A percentile compares a stretch with the other conserved stretches of the same genome.
Conservation (phyloP, 768 basidiomycete genomes). For the Panus rudis region DNA sequence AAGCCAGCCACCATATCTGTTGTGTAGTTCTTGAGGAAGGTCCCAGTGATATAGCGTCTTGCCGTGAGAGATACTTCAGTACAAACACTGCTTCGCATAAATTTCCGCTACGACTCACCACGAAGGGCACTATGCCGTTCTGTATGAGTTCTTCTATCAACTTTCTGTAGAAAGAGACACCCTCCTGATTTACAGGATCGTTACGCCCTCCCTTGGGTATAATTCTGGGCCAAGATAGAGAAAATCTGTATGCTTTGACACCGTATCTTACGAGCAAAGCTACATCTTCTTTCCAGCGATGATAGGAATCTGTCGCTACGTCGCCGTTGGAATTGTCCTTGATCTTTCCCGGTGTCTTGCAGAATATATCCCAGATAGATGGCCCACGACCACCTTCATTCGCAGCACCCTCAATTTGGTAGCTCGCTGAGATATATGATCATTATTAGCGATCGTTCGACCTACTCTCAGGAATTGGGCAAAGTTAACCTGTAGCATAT, state of each 20-base stretch:
- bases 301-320: conserved; percentile 40
- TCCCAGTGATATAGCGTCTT: conserved; percentile 78
- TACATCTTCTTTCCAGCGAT: conserved; percentile 36
- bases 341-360: conserved; percentile 35
- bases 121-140: conserved; percentile 37
- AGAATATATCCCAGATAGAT: conserved; percentile 47
- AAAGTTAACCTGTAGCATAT: conserved; percentile 52
- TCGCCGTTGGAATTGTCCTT: conserved; percentile 37
- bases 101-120: conserved; percentile 24
- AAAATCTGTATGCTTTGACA: conserved; percentile 45
- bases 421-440: conserved; percentile 24
- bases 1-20: conserved; percentile 71
- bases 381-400: conserved; percentile 29
- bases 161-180: conserved; percentile 38
- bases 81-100: no score
- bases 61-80: not conserved
- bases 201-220: conserved; percentile 41
- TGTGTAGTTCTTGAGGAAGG: conserved; percentile 65
- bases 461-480: not conserved
- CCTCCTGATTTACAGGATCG: conserved; percentile 40
- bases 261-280: conserved; percentile 39
- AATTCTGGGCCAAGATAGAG: conserved; percentile 47
- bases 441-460: not conserved
- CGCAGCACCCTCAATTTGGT: conserved; percentile 45
- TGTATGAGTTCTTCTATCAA: conserved; percentile 39